These are phyloP conservation scores for Fusarium sp. DNA, from an alignment of 2,329 filamentous ascomycete genomes.

Conservation along the genomic window DNA sequence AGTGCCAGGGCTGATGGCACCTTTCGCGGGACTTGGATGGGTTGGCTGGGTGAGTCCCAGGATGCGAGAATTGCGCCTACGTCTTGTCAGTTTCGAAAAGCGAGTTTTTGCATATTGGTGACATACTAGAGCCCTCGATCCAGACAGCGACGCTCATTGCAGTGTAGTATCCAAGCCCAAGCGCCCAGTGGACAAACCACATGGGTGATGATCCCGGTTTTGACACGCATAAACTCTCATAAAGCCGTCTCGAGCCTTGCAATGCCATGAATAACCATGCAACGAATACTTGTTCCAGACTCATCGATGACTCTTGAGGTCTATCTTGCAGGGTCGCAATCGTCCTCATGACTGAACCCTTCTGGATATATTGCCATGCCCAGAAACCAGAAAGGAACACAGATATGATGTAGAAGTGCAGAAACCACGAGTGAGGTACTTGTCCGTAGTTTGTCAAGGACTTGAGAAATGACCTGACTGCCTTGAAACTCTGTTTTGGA, in stretches of 20 bases:
- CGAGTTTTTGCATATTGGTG: neutral
- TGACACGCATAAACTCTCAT: conserved; percentile 76
- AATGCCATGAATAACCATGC: conserved; percentile 79
- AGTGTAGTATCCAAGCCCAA: conserved; percentile 84
- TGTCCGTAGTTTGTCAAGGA: conserved; percentile 54
- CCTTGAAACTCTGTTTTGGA: neutral
- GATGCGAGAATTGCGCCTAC: conserved; percentile 50
- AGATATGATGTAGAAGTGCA: conserved; percentile 85
- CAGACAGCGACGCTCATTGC: conserved; percentile 81
- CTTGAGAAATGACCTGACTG: conserved; percentile 46
- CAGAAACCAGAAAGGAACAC: conserved; percentile 79
- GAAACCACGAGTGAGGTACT: conserved; percentile 91
- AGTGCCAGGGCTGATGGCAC: conserved; percentile 64
- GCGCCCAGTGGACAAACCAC: conserved; percentile 85
- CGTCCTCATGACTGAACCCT: conserved; percentile 64
- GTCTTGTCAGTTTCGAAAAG: conserved; percentile 15
- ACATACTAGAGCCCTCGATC: conserved; percentile 81
- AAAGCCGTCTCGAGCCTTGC: conserved; percentile 80
- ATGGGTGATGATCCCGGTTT: conserved; percentile 77
- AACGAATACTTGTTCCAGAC: conserved; percentile 70
- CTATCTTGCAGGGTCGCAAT: conserved; percentile 55
- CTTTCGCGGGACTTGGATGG: conserved; percentile 38
- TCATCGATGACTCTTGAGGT: conserved; percentile 56
- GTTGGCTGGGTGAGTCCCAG: conserved; percentile 43
- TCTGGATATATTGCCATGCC: conserved; percentile 70